These are phyloP conservation scores for Colletotrichum sp. DNA, from an alignment of 2,329 filamentous ascomycete species.

Conservation along the genomic window DNA sequence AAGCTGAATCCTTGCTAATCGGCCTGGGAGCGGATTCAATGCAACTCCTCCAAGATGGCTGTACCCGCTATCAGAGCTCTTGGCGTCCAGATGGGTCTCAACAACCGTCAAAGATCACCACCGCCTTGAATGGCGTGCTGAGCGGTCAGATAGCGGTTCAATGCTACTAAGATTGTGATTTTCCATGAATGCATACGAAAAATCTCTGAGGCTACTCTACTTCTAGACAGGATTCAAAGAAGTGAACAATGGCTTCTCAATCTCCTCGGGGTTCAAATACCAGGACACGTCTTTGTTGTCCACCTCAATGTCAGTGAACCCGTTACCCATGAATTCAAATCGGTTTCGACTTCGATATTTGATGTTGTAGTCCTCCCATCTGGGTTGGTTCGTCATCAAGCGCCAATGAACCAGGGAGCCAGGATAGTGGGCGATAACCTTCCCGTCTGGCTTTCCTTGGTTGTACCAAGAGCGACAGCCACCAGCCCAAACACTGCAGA, in stretches of 20 bases:
- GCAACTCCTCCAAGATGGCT: background rate
- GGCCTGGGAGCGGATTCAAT: background rate
- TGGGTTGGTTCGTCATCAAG: background rate
- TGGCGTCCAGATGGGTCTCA: background rate
- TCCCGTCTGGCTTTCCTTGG: background rate
- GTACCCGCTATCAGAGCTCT: background rate
- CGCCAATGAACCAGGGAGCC: background rate
- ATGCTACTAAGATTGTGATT: background rate
- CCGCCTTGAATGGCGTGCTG: background rate
- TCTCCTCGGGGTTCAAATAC: background rate
- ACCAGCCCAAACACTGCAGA: background rate
- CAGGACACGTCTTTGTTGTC: background rate
- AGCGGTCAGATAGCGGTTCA: background rate
- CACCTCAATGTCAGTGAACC: background rate
- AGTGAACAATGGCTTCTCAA: background rate
- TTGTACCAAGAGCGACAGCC: background rate
- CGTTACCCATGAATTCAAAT: constrained; percentile 1
- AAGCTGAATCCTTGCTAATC: background rate
- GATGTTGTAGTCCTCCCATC: background rate
- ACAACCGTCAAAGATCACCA: background rate
- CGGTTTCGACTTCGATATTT: background rate
- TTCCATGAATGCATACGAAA: background rate
- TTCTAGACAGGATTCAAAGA: background rate
- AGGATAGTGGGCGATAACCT: background rate
- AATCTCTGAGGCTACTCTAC: background rate